Conservation (phyloP, 768 basidiomycete genomes). For the Rhodotorula babjevae region DNA sequence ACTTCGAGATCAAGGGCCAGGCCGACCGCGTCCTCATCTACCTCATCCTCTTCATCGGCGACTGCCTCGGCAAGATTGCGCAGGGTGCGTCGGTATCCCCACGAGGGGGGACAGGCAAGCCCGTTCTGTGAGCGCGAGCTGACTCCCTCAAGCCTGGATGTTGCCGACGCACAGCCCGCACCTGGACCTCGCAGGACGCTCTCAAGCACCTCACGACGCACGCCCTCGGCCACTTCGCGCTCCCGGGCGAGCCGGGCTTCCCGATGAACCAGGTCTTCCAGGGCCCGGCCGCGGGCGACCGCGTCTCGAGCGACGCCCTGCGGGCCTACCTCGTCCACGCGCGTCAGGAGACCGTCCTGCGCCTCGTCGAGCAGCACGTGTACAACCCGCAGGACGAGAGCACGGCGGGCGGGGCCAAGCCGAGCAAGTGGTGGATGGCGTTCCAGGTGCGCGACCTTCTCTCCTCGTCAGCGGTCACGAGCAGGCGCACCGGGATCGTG, state of each 20-base stretch:
- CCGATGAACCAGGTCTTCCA: conserved; percentile 88
- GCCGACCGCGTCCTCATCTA: conserved; percentile 68
- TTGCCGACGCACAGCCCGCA: neutral
- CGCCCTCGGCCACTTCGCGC: conserved; percentile 84
- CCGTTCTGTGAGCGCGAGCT: too few species aligned
- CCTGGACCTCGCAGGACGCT: conserved; percentile 69
- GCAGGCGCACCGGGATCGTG: too few species aligned
- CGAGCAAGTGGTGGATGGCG: conserved; percentile 99
- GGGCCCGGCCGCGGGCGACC: conserved; percentile 56
- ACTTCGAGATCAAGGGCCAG: conserved; percentile 85
- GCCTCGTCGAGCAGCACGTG: conserved; percentile 70
- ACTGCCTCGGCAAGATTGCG: conserved; percentile 88
- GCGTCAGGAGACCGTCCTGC: conserved; percentile 81
- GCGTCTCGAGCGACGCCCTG: conserved; percentile 78
- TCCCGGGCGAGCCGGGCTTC: conserved; percentile 95
- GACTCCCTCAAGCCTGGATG: too few species aligned
- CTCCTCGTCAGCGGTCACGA: neutral
- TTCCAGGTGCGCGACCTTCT: conserved; percentile 56
- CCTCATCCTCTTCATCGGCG: conserved; percentile 94
- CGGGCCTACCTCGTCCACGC: conserved; percentile 87
- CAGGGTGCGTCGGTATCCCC: conserved; percentile 45
- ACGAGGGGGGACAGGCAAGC: too few species aligned
- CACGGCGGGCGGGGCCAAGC: conserved; percentile 77
- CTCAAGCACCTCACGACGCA: conserved; percentile 81
- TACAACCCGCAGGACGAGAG: conserved; percentile 52